Conservation (phyloP, 495 filamentous ascomycete species). For the Podospora pseudocomata region DNA sequence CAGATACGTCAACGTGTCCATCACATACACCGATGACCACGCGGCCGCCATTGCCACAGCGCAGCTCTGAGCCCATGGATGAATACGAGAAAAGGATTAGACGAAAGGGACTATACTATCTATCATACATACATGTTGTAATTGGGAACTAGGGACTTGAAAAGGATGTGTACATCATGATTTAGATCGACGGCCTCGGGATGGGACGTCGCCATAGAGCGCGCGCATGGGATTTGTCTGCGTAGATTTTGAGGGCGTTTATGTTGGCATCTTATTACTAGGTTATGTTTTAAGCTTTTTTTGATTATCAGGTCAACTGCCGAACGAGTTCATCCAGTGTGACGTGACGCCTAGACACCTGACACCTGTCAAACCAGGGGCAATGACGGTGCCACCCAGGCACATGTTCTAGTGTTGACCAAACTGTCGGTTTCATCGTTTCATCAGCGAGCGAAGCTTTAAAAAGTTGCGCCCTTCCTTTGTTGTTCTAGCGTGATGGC, state of each 20-base stretch:
- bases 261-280: not conserved
- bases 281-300: not conserved
- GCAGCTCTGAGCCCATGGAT: constrained; percentile 25
- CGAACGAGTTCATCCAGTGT: not conserved
- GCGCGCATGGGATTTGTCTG: not conserved
- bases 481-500: not conserved
- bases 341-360: not conserved
- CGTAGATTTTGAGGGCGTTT: not conserved
- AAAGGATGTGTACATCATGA: constrained; percentile 1
- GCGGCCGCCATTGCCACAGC: constrained; percentile 79
- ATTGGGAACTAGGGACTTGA: constrained; percentile 1
- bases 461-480: not conserved
- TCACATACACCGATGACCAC: constrained; percentile 89
- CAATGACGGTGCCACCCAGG: not conserved
- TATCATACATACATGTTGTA: not conserved
- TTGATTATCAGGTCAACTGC: not conserved
- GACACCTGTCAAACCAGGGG: not conserved
- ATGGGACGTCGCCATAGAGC: constrained; percentile 4
- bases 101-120: not conserved
- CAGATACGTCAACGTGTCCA: constrained; percentile 83
- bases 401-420: not conserved
- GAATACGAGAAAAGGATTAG: not conserved
- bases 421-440: not conserved
- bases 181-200: not conserved
- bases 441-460: not conserved